These are phyloP conservation scores for Fraxinus pennsylvanica DNA, from an alignment of 257 asterid species.

Conservation along the genomic window DNA sequence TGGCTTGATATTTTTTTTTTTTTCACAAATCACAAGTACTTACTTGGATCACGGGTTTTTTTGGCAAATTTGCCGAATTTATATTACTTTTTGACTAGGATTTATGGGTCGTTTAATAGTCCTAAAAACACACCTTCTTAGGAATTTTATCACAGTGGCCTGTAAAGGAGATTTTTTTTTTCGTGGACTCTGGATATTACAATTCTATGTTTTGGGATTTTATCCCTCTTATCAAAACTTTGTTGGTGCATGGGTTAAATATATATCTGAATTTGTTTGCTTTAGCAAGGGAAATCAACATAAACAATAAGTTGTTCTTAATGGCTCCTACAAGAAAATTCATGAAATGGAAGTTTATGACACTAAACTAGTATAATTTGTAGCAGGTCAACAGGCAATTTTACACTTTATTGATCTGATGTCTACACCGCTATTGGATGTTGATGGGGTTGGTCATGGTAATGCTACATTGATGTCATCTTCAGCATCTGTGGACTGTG, in stretches of 20 bases:
- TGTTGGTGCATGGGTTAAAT: too few relatives aligned
- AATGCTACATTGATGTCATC: constrained; percentile 52
- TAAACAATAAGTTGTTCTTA: background rate
- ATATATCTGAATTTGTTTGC: background rate
- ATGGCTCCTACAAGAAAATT: background rate
- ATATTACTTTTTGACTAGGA: background rate
- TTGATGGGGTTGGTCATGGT: constrained; percentile 51
- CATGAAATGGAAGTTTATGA: background rate
- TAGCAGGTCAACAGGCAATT: constrained; percentile 30
- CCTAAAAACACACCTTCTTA: too few relatives aligned
- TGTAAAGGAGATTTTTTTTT: background rate
- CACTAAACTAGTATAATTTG: background rate
- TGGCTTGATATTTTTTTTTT: background rate
- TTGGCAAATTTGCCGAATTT: background rate
- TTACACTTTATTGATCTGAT: constrained; percentile 30
- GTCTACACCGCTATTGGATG: constrained; percentile 52
- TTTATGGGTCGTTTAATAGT: background rate
- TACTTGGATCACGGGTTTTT: background rate
- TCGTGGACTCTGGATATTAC: background rate
- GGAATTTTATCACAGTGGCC: too few relatives aligned
- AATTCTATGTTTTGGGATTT: background rate
- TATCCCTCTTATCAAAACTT: too few relatives aligned
- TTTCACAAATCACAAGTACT: background rate
- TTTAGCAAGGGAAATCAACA: background rate
- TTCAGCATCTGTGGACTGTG: constrained; percentile 48